phyloP scores from a whole-genome alignment of 116 monocot species.

The Thalassia testudinum region DNA sequence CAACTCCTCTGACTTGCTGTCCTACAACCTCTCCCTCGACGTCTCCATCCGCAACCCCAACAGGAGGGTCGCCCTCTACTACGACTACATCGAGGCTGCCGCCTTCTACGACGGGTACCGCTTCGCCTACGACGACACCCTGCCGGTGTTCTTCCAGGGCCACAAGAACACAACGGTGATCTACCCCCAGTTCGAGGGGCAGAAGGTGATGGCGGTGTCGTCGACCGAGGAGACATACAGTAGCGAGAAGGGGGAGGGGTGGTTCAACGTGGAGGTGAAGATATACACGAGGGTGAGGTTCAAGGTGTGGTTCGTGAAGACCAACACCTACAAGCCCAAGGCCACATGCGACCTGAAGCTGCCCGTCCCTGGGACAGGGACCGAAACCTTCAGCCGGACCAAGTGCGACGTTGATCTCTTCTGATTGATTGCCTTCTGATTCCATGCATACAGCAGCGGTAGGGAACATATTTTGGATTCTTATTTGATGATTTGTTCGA shows the following conservation, averaged over 20 bases:
- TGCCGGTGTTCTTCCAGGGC: constrained; percentile 51
- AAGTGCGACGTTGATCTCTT: constrained; percentile 26
- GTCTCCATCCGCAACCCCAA: constrained; percentile 48
- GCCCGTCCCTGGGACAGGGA: constrained; percentile 6
- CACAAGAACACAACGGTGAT: constrained; percentile 44
- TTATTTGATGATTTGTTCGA: too few relatives aligned
- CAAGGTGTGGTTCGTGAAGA: constrained; percentile 30
- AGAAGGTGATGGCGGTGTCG: constrained; percentile 2
- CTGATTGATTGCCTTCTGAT: too few relatives aligned
- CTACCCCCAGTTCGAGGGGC: constrained; percentile 20
- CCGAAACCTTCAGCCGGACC: constrained; percentile 11
- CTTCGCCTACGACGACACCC: constrained; percentile 14
- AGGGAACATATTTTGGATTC: too few relatives aligned
- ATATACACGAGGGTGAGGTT: constrained; percentile 19
- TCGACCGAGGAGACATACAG: neutral
- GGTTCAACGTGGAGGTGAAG: constrained; percentile 8
- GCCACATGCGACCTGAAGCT: constrained; percentile 16
- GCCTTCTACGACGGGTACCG: constrained; percentile 36
- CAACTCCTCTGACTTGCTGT: constrained; percentile 5
- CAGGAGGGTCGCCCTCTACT: constrained; percentile 47
- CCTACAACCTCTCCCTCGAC: constrained; percentile 24
- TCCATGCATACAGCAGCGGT: too few relatives aligned
- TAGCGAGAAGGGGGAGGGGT: constrained; percentile 15
- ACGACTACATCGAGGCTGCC: constrained; percentile 33
- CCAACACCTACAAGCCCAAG: constrained; percentile 18